These are phyloP conservation scores for Diplocarpon mali DNA, from an alignment of 2,329 filamentous ascomycete species.

Conservation along the genomic window DNA sequence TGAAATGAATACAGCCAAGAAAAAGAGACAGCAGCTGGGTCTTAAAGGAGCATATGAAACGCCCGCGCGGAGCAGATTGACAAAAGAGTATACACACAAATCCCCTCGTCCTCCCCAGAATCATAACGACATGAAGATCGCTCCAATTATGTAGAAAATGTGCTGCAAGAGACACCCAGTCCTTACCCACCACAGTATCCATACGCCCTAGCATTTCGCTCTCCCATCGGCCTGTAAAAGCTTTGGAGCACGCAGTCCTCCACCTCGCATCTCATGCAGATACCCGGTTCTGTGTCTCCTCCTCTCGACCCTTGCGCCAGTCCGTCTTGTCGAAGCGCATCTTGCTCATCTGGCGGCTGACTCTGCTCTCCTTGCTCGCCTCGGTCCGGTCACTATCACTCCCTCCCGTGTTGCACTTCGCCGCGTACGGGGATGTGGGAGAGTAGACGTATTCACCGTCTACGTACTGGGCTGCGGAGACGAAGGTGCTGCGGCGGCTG, in stretches of 20 bases:
- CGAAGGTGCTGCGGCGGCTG: slow-evolving; percentile 75
- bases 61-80: background rate
- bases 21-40: background rate
- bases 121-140: slow-evolving; percentile 11
- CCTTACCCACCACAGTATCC: background rate
- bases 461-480: slow-evolving; percentile 81
- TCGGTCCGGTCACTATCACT: slow-evolving; percentile 12
- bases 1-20: background rate
- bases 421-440: slow-evolving; percentile 32
- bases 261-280: slow-evolving; percentile 18
- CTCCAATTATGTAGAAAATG: slow-evolving; percentile 1
- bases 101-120: slow-evolving; percentile 5
- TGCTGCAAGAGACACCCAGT: slow-evolving; percentile 1
- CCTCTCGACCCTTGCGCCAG: slow-evolving; percentile 17
- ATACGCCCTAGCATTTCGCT: background rate
- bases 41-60: background rate
- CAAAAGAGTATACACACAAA: slow-evolving; percentile 5
- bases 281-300: slow-evolving; percentile 11
- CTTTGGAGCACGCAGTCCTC: slow-evolving; percentile 4
- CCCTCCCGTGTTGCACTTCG: slow-evolving; percentile 26
- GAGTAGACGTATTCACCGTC: slow-evolving; percentile 91
- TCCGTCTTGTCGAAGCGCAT: slow-evolving; percentile 22
- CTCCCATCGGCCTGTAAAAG: background rate
- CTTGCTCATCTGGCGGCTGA: slow-evolving; percentile 15
- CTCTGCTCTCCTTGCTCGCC: slow-evolving; percentile 9